These are phyloP conservation scores for Hamamelis virginiana DNA, from an alignment of 164 flowering plant genomes.

Conservation along the genomic window DNA sequence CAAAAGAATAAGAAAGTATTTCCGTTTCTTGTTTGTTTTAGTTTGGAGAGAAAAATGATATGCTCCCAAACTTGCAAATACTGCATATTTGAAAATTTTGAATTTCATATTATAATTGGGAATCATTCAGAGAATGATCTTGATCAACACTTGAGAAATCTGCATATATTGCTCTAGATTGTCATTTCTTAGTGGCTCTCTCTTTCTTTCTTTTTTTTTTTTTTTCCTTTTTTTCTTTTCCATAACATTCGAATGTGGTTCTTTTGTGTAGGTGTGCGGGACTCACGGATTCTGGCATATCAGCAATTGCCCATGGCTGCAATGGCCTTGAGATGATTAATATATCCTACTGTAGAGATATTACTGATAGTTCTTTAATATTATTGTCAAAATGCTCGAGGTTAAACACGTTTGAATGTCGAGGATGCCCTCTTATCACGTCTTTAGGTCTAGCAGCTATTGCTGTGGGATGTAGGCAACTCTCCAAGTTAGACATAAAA, in stretches of 20 bases:
- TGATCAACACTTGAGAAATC: neutral
- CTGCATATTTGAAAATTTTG: neutral
- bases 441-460: constrained; percentile 67
- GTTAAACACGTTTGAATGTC: constrained; percentile 61
- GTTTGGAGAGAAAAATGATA: neutral
- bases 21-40: no score
- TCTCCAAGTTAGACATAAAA: constrained; percentile 70
- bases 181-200: neutral
- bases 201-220: neutral
- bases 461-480: constrained; percentile 68
- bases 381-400: constrained; percentile 62
- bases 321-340: constrained; percentile 66
- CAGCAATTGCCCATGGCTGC: constrained; percentile 66
- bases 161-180: neutral
- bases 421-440: constrained; percentile 72
- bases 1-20: neutral
- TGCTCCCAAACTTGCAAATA: neutral
- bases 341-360: constrained; percentile 61
- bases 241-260: constrained; percentile 2
- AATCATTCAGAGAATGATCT: neutral
- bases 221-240: neutral
- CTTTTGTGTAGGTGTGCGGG: constrained; percentile 50
- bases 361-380: constrained; percentile 62
- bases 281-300: constrained; percentile 65
- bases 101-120: neutral